Base-by-base conservation (phyloP, 208 protist species). In the Wallacemonas sp. region DNA sequence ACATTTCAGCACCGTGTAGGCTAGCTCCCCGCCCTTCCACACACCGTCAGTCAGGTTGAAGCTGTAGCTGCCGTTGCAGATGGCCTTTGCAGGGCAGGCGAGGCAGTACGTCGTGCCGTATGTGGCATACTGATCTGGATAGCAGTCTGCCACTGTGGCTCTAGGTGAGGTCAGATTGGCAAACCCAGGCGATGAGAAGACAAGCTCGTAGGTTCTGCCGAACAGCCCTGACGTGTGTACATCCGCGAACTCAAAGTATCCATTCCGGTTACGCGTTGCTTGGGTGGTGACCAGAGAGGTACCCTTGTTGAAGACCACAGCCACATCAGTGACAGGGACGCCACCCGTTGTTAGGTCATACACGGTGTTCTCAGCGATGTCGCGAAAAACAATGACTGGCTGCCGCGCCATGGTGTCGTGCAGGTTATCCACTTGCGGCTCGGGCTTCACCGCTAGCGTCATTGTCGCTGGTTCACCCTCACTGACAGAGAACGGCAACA, bases 21-120 rank as follows among this genome's bases (percentile, higher is more conserved):
- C 64, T 15, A 70, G 52, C 19, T 66, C 57, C 15, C 73, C 63
- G 13, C 63, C 70, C 34, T 78, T 80, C 79, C 73, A 80, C 57
- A 65, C 76, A 21, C 79, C 67, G 41, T 76, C 60, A 17, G 63
- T 80, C 17, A 76, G 54, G 52, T 78, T 71, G 55, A 84, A 68
- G 15, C 39, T 54, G 71, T 72, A 84, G 38, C 63, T 78, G 24
- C 78, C 78, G 42, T 84, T 75, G 67, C 78, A 84, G 30, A 60
- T 52, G 21, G 71, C 68, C 41, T 79, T 53, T 13, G 34, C 12
- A 10, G 68, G 71, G 50, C 77, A 83, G 5, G 55, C 36, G 36
- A 60, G 33, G 58, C 77, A 83, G 5, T 30, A 10, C 4, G 59
- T 71, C 2, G 71, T 78, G 61, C 59, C 68, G 29, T 78, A 74